Evolutionary conservation across 2,329 filamentous ascomycete genomes (phyloP), one percentile per base, ranked within the genome.

Genomic region (Ophidiomyces ophidiicola): DNA sequence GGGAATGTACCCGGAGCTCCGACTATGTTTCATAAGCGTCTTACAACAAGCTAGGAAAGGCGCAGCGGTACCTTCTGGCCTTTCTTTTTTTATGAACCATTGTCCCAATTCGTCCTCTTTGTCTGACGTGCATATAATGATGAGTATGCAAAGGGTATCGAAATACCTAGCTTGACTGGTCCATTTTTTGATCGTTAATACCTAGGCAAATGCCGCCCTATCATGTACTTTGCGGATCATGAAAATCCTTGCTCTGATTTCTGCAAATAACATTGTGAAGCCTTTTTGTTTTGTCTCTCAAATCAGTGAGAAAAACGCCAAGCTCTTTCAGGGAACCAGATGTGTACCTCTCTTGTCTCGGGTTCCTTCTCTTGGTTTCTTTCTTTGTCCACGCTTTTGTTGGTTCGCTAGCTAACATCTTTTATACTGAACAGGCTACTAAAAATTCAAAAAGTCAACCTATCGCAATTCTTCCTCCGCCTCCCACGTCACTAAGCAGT

Each of bases 401-500:
- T 14, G 10, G 14, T 30, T 15, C 14, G 17, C 7, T 4, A 20
- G 30, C 37, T 39, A 39, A 39, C n/a, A 24, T 12, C 11, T 35
- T 18, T 10, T 11, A 10, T 17, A n/a, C n/a, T 28, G 14, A 26
- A 20, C 19, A 39, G 37, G 29, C 19, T 2, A n/a, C 30, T 17
- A 30, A 33, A 33, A 28, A 6, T 7, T 28, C 37, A 8, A 33
- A 21, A 6, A 48, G 36, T 42, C 61, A 63, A 42, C 63, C 56
- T 36, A 63, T 61, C 47, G 66, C 58, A 11, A 62, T 66, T 30
- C 49, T 66, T 21, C 56, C 61, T 37, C 62, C 63, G 1, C 80
- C 80, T n/a, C 82, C 77, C 15, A 79, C 82, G 21, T 84, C 86
- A 8, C 68, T 94, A 53, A 90, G 88, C 57, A 78, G 88, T 24